Evolutionary conservation across 2,329 filamentous ascomycete species (phyloP).

Genomic region (Blastomyces parvus): DNA sequence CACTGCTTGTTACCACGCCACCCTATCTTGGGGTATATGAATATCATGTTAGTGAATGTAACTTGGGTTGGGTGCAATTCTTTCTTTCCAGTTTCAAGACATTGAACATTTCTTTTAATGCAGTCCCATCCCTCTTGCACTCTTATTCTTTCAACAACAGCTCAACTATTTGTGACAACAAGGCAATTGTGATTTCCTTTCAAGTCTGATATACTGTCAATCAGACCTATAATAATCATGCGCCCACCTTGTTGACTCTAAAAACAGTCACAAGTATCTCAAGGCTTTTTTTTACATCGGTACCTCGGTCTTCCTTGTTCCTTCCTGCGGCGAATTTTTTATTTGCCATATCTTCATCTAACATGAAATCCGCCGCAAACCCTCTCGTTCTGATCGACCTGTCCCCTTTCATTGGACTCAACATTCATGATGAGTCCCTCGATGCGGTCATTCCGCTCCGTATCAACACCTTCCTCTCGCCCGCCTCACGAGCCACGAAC

Average conservation of each 20-base stretch:
- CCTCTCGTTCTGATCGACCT: not conserved
- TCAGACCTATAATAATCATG: not conserved
- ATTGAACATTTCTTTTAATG: not conserved
- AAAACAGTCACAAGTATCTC: not conserved
- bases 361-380: not conserved
- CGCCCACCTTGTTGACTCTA: not conserved
- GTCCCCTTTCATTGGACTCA: not conserved
- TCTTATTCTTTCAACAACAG: not conserved
- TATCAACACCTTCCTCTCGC: conserved; percentile 5
- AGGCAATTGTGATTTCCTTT: not conserved
- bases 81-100: not conserved
- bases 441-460: conserved; percentile 9
- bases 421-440: conserved; percentile 5
- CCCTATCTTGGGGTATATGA: not conserved
- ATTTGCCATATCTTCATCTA: not conserved
- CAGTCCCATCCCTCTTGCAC: not conserved
- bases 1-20: not conserved
- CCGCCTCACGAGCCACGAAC: not conserved
- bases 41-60: not conserved
- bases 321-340: not conserved
- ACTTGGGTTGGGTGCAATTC: not conserved
- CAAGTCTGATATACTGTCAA: not conserved
- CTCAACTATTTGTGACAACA: not conserved
- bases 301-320: not conserved
- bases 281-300: no score